Base-by-base conservation (phyloP, 2,329 filamentous ascomycete species). In the Pseudocercospora macadamiae region DNA sequence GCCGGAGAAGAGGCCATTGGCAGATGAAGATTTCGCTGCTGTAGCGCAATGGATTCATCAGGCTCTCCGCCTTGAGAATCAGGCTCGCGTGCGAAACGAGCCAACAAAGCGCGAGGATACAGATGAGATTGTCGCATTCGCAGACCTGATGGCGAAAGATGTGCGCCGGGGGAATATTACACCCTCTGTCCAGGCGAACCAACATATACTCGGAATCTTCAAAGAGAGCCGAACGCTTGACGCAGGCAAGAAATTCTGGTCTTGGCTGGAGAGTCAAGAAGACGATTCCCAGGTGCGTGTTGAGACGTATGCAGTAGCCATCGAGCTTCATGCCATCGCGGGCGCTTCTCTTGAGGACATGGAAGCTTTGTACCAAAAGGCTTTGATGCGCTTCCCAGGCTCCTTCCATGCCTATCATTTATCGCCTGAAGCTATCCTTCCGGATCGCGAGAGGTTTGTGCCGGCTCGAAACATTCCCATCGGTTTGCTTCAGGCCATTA, bases 121-220 rank as follows among this genome's bases (percentile, higher is more conserved):
- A 16, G 66, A 66, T 16, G 53, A 63, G 37, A 52, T 70, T 3
- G 51, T 64, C 7, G 57, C 32, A 1, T 76, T 79, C 53, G 66
- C 76, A 14, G 68, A 73, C 26, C 70, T 68, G 6, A n/a, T 82
- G 10, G 71, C 76, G n/a, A 48, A 69, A 6, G 76, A 81, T 61
- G 66, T 81, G 8, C 66, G 70, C 26, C 66, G 64, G 2, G 73
- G 73, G 3, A 51, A 64, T 1, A 59, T 79, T 8, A 68, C 70
- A 16, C 74, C 77, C 8, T 69, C 75, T 61, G 61, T 71, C n/a
- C 54, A 64, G 45, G 73, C 79, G 47, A 73, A 76, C 63, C 61
- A 81, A n/a, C 79, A 81, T 62, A 64, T 83, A 14, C 68, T 83
- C 28, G 73, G 73, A 28, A 74, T 79, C 44, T 78, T 77, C 68